These are phyloP conservation scores for Lactuca saligna DNA, from an alignment of 129 eudicot species.

Conservation along the genomic window DNA sequence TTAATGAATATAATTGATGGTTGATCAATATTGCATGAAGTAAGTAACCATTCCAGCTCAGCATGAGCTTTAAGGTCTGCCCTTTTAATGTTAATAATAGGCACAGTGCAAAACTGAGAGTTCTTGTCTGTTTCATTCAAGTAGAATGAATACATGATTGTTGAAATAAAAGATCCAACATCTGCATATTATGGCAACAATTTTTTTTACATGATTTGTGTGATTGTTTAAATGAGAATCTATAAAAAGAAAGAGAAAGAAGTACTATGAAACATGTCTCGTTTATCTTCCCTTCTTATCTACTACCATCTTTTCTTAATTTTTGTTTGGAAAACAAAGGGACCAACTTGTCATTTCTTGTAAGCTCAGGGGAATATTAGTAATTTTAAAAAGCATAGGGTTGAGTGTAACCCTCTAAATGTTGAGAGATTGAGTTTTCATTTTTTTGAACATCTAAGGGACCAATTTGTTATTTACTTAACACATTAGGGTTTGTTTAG, in stretches of 20 bases:
- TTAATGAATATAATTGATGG: constrained; percentile 58
- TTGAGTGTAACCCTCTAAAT: too few relatives aligned
- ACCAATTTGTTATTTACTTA: too few relatives aligned
- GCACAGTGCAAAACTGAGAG: constrained; percentile 57
- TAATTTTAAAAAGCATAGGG: neutral
- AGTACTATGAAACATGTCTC: neutral
- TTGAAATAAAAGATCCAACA: constrained; percentile 65
- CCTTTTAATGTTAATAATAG: constrained; percentile 70
- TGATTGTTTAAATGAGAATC: neutral
- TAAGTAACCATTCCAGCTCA: constrained; percentile 71
- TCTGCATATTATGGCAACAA: constrained; percentile 38
- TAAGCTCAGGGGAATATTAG: neutral
- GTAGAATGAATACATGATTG: constrained; percentile 69
- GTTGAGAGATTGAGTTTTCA: too few relatives aligned
- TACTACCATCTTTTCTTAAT: too few relatives aligned
- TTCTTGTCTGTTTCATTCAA: constrained; percentile 42
- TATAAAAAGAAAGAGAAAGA: neutral
- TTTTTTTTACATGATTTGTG: neutral
- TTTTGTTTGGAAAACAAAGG: neutral
- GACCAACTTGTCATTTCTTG: neutral
- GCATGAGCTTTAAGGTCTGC: constrained; percentile 50
- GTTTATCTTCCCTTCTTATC: too few relatives aligned
- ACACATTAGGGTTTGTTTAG: neutral
- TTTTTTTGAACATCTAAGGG: too few relatives aligned
- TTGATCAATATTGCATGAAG: constrained; percentile 51